Base-by-base conservation (phyloP, 106 monocot genomes). In the Apostasia shenzhenica region DNA sequence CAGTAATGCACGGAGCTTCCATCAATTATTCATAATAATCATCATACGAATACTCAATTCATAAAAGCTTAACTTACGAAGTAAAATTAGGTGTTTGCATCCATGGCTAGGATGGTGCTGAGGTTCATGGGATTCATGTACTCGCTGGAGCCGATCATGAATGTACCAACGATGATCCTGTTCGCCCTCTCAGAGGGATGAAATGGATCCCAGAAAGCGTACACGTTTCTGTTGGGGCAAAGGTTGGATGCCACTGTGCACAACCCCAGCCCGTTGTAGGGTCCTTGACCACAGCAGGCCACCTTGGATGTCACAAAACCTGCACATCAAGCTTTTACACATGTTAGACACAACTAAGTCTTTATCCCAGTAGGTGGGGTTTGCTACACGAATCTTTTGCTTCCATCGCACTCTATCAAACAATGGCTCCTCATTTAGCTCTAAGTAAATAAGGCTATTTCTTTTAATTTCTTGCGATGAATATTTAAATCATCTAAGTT, bases 271-370 rank as follows among this genome's bases (percentile, higher is more conserved):
- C 94, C 94, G 66, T 95, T 95, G 74, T 86, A 88, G 2, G 81
- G 88, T 2, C 94, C 94, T 56, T 95, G 94, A 0, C 94, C 94
- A 52, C 94, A 95, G 67, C 94, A 95, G 3, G 94, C 94, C 1
- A 83, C 55, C 68, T 83, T 88, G 57, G 94, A 79, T 5, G 94
- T 95, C 2, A 58, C 56, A 62, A 95, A 95, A 1, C 95, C 94
- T 94, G 75, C 70, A 54, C 26, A 26, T 26, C 26, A 26, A 26
- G 26, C 26, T 26, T 26, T 26, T 26, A 26, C 26, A 26, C 26
- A 26, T 26, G 26, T 26, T 26, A 26, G 26, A 26, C 26, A 26
- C 26, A 26, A 26, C 26, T 26, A 26, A 26, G 26, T 26, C 26
- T 26, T 26, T 26, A 26, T 26, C 26, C 26, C 26, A 26, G 26